Evolutionary conservation across 202 grass and related monocot species (phyloP).

Genomic region (Carex arenaria): DNA sequence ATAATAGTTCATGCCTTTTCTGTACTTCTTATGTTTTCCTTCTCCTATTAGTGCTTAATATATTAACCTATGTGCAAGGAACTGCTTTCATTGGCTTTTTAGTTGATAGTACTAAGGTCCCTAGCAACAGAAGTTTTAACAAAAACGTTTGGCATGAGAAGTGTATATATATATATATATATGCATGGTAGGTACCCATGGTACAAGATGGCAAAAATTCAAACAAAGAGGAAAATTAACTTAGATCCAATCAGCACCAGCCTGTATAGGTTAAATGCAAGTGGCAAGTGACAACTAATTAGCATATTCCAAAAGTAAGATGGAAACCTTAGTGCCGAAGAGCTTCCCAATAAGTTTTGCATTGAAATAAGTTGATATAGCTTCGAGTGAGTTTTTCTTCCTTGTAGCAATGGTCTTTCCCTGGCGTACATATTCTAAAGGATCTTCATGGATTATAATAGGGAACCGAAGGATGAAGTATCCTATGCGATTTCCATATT

Average conservation of each 20-base stretch:
- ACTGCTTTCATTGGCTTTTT: neutral
- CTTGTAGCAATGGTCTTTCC: conserved; percentile 38
- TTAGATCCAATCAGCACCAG: neutral
- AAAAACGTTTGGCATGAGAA: neutral
- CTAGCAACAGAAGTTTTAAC: neutral
- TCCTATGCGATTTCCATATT: conserved; percentile 63
- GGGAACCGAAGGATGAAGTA: conserved; percentile 60
- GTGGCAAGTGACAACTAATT: neutral
- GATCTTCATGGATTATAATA: conserved; percentile 37
- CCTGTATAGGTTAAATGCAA: neutral
- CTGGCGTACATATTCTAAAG: conserved; percentile 49
- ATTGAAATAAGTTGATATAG: conserved; percentile 59
- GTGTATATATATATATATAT: neutral
- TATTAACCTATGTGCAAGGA: neutral
- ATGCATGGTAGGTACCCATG: too few species aligned
- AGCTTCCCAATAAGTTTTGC: conserved; percentile 42
- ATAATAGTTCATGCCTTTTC: neutral
- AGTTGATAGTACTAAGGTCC: neutral
- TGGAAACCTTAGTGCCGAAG: conserved; percentile 60
- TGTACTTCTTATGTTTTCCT: neutral
- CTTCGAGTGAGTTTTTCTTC: conserved; percentile 82
- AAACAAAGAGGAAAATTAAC: neutral
- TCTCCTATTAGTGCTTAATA: neutral
- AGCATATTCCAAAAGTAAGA: neutral
- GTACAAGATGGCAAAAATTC: neutral